Evolutionary conservation across 352 stramenopile genomes (phyloP).

Genomic region (Globisporangium cederbergense): DNA sequence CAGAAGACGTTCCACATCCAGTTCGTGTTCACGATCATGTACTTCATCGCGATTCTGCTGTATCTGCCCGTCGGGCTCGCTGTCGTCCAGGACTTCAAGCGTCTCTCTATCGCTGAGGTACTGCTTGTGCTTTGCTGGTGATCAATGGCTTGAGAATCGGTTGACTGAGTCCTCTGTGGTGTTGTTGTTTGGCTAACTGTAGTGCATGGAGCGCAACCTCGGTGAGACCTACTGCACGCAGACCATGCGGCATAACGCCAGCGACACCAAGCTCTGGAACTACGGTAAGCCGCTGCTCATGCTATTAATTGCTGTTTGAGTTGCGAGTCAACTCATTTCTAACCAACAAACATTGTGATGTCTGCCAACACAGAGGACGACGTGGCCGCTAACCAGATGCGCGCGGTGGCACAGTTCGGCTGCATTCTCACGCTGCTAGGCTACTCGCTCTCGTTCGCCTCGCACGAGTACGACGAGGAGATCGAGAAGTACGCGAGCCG

Average conservation of each 20-base stretch:
- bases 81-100: constrained; percentile 17
- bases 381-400: constrained; percentile 33
- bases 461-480: constrained; percentile 26
- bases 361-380: constrained; percentile 20
- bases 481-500: constrained; percentile 2
- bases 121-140: background rate
- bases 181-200: background rate
- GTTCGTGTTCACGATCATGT: constrained; percentile 19
- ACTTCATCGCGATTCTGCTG: constrained; percentile 22
- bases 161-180: background rate
- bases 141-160: background rate
- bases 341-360: background rate
- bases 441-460: constrained; percentile 47
- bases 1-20: constrained; percentile 29
- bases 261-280: constrained; percentile 42
- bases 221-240: constrained; percentile 35
- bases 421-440: constrained; percentile 55
- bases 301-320: background rate
- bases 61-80: constrained; percentile 27
- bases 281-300: constrained; percentile 26
- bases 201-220: constrained; percentile 28
- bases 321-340: background rate
- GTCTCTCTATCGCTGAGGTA: constrained; percentile 20
- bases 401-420: constrained; percentile 33
- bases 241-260: constrained; percentile 26